Base-by-base conservation (phyloP, 257 asterid species). In the Pogostemon cablin region DNA sequence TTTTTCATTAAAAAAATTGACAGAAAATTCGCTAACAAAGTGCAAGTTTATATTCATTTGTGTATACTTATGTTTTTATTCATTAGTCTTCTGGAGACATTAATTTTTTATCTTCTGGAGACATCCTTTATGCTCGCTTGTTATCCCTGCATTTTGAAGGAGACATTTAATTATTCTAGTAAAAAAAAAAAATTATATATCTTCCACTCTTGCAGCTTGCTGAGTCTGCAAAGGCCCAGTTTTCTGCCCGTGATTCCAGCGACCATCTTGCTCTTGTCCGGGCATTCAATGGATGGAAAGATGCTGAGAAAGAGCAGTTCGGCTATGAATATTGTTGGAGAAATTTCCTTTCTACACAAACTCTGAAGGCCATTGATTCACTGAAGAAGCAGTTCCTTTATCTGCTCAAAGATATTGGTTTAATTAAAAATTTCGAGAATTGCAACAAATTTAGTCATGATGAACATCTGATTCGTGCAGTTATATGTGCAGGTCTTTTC, bases 231-330 rank as follows among this genome's bases (percentile, higher is more conserved):
- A 92, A 88, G 86, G 84, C 98, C 72, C 96, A 85, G 80, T 90
- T 92, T 87, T 83, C 96, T 68, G 89, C 88, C 34, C 90, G 90
- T 73, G 91, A 81, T 67, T 92, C 82, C 84, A 92, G 98, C 80
- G 98, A 90, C 77, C 96, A 92, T 84, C 86, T 92, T 75, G 85
- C 96, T 73, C 76, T 90, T 42, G 80, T 86, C 63, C 91, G 96
- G 69, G 98, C 98, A 60, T 92, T 81, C 82, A 92, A 92, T 7
- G 98, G 98, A 44, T 92, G 98, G 98, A 92, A 81, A 83, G 85
- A 84, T 58, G 98, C 98, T 67, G 98, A 92, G 74, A 88, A 81
- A 67, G 65, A 79, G 77, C 95, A 80, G 76, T 72, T 76, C 69
- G 95, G 91, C 67, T 65, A 86, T 77, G 98, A 92, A 72, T 92